These are phyloP conservation scores for Boletus sp. DNA, from an alignment of 1,284 basidiomycete genomes.

Conservation along the genomic window DNA sequence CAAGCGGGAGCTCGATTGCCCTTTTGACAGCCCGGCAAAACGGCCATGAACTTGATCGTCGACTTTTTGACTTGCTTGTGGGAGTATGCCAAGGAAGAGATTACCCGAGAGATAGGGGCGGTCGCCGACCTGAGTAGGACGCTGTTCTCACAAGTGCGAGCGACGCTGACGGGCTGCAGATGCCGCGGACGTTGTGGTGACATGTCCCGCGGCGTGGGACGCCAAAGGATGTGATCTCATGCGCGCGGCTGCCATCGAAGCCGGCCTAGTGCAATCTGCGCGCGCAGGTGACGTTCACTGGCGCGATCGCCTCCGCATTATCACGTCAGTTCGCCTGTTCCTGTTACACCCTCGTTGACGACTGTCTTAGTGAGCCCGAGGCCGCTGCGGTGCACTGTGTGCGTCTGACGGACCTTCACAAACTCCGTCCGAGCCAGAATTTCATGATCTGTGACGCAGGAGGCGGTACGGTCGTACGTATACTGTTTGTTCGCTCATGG, in stretches of 20 bases:
- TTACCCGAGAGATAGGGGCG: slow-evolving; percentile 79
- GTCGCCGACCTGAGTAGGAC: slow-evolving; percentile 75
- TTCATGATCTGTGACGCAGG: slow-evolving; percentile 84
- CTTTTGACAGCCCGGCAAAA: slow-evolving; percentile 63
- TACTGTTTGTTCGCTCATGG: neutral
- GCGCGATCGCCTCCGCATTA: slow-evolving; percentile 78
- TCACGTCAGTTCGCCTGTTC: slow-evolving; percentile 53
- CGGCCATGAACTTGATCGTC: slow-evolving; percentile 72
- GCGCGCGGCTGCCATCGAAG: slow-evolving; percentile 77
- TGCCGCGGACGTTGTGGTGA: slow-evolving; percentile 77
- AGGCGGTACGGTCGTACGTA: slow-evolving; percentile 72
- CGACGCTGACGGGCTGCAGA: slow-evolving; percentile 46
- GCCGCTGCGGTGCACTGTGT: slow-evolving; percentile 86
- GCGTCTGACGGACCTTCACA: slow-evolving; percentile 74
- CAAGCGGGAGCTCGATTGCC: neutral
- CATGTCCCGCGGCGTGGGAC: slow-evolving; percentile 87
- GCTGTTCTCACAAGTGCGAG: neutral
- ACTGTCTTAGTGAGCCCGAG: slow-evolving; percentile 65
- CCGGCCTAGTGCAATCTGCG: slow-evolving; percentile 73
- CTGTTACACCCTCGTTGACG: slow-evolving; percentile 9
- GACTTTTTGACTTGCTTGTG: slow-evolving; percentile 81
- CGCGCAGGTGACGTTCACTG: slow-evolving; percentile 72
- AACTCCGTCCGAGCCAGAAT: slow-evolving; percentile 73
- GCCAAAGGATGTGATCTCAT: slow-evolving; percentile 79
- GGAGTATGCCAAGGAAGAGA: slow-evolving; percentile 83